Evolutionary conservation across 176 grass and related monocot species (phyloP).

Genomic region (Eremochloa ophiuroides): DNA sequence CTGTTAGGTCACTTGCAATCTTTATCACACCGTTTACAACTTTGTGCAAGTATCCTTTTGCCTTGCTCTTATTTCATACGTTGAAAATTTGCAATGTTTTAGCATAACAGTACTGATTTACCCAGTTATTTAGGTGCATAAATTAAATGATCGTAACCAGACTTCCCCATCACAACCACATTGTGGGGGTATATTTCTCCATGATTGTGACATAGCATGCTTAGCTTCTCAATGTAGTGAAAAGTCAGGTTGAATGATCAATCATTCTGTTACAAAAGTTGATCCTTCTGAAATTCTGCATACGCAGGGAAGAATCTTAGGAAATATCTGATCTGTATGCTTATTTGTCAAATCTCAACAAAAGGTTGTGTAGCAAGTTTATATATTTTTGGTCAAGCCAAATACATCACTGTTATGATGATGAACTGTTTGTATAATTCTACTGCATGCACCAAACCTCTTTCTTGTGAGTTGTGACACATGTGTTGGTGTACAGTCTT

Average conservation of each 20-base stretch:
- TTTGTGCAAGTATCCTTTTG: slow-evolving; percentile 18
- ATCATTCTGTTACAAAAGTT: slow-evolving; percentile 3
- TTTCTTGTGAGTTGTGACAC: not conserved
- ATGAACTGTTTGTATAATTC: slow-evolving; percentile 1
- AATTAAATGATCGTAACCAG: not conserved
- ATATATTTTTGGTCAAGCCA: not conserved
- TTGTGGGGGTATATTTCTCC: slow-evolving; percentile 15
- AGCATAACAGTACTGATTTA: slow-evolving; percentile 9
- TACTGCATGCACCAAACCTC: not conserved
- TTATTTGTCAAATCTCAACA: slow-evolving; percentile 6
- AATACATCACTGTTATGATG: not conserved
- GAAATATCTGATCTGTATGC: slow-evolving; percentile 3
- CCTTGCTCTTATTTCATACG: not conserved
- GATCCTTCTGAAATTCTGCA: not conserved
- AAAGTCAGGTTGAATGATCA: slow-evolving; percentile 12
- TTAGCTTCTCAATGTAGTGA: slow-evolving; percentile 31
- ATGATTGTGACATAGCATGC: slow-evolving; percentile 29
- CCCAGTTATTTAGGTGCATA: slow-evolving; percentile 20
- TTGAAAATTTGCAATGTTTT: slow-evolving; percentile 13
- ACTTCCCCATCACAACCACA: slow-evolving; percentile 22
- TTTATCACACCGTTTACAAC: not conserved
- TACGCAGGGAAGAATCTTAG: not conserved
- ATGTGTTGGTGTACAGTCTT: slow-evolving; percentile 14
- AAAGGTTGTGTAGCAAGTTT: not conserved
- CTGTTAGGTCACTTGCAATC: not conserved